These are phyloP conservation scores for Nakaseomyces nivariensis DNA, from an alignment of 1,139 yeast genomes.

Conservation along the genomic window DNA sequence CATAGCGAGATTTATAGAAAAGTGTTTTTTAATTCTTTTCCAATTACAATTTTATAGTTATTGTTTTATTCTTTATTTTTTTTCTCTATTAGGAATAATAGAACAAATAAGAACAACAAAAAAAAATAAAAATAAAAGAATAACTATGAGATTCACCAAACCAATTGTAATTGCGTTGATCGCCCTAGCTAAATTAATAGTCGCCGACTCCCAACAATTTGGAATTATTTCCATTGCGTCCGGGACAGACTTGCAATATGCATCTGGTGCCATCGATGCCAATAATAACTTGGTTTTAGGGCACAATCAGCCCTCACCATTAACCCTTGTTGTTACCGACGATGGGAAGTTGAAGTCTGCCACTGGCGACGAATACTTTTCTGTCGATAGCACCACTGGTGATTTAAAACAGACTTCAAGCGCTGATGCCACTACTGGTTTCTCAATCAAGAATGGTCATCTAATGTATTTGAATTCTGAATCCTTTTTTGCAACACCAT, in stretches of 20 bases:
- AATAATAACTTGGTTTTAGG: constrained; percentile 14
- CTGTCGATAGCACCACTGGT: constrained; percentile 15
- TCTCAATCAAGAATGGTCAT: constrained; percentile 22
- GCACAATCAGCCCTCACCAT: constrained; percentile 6
- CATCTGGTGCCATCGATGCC: constrained; percentile 11
- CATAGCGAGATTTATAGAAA: not conserved
- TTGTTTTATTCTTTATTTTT: not conserved
- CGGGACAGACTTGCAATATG: constrained; percentile 28
- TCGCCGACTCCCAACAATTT: constrained; percentile 30
- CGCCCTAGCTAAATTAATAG: constrained; percentile 18
- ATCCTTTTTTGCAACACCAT: constrained; percentile 17
- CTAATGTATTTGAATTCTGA: constrained; percentile 19
- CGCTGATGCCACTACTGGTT: constrained; percentile 24
- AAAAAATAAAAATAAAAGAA: not conserved
- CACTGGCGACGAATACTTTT: constrained; percentile 13
- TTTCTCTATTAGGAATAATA: not conserved
- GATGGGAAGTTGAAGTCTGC: constrained; percentile 23
- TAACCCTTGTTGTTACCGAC: constrained; percentile 23
- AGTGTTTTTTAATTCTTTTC: not conserved
- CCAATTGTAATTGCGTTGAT: constrained; percentile 11
- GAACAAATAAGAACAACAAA: not conserved
- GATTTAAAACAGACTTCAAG: constrained; percentile 12
- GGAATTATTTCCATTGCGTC: constrained; percentile 28
- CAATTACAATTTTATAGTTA: no score
- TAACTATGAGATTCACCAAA: constrained; percentile 13